These are phyloP conservation scores for Gymnopilus junonius DNA, from an alignment of 768 basidiomycete species.

Conservation along the genomic window DNA sequence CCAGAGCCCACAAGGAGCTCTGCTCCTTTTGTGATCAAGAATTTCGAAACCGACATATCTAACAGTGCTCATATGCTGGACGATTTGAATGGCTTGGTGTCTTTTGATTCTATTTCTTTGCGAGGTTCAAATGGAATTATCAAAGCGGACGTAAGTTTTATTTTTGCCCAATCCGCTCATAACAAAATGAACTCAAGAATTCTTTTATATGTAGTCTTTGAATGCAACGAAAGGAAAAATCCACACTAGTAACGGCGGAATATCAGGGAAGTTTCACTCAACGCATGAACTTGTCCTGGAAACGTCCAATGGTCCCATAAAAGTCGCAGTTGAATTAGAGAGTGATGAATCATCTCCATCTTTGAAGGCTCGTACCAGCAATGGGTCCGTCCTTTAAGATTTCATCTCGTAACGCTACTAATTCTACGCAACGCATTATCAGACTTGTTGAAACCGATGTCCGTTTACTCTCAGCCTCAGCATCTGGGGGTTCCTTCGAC, in stretches of 20 bases:
- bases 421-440: not conserved
- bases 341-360: constrained; percentile 19
- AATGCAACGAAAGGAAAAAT: constrained; percentile 30
- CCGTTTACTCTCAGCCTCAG: constrained; percentile 2
- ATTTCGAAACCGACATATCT: constrained; percentile 49
- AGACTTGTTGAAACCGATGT: constrained; percentile 19
- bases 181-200: not conserved
- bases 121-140: constrained; percentile 38
- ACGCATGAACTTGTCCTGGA: constrained; percentile 30
- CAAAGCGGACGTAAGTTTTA: constrained; percentile 32
- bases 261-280: constrained; percentile 49
- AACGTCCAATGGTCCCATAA: constrained; percentile 46
- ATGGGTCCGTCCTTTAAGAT: not conserved
- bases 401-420: not conserved
- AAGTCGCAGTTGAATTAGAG: constrained; percentile 41
- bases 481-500: constrained; percentile 35
- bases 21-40: constrained; percentile 37
- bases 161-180: not conserved
- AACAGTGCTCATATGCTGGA: constrained; percentile 44
- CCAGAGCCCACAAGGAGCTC: constrained; percentile 1
- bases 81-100: constrained; percentile 38
- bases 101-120: constrained; percentile 48
- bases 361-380: not conserved
- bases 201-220: constrained; percentile 29
- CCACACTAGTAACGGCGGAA: constrained; percentile 44